Base-by-base conservation (phyloP, 2,329 filamentous ascomycete genomes). In the Fusarium stilboides region DNA sequence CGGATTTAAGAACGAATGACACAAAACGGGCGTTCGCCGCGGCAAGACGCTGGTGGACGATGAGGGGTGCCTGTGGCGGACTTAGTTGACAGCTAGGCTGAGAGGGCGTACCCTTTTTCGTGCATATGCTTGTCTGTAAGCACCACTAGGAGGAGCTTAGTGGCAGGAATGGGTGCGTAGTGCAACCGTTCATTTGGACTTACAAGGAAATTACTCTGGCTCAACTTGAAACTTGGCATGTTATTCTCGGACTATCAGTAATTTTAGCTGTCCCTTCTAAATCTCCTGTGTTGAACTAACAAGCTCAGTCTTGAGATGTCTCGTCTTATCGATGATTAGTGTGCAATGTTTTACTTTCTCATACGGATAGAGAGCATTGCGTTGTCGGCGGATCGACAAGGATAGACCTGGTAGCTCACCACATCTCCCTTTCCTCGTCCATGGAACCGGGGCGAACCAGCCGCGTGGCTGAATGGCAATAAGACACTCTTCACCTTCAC, bases 1-100 rank as follows among this genome's bases (percentile, higher is more conserved):
- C 40, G 36, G 39, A 47, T 43, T 62, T 49, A 52, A 69, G 39
- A 61, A 37, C 15, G 55, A 49, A 60, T 59, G 57, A 59, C 69
- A 65, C 46, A 66, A 71, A 68, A 55, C 68, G 69, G 70, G 67
- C 65, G 51, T 67, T 71, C 65, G 71, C 71, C 71, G 65, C 69
- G 71, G 71, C 71, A 69, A 69, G 47, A 43, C 44, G 51, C 54
- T 50, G 43, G 63, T 63, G 56, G 68, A 58, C 49, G 39, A 51
- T 53, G 53, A 62, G 57, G 49, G 53, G 57, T 43, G 57, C 22
- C 56, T 63, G 68, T 73, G 70, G 68, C 57, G 65, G 59, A 36
- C 47, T 59, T 62, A 46, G 62, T 65, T 62, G 65, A 65, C 54
- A 68, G 57, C 52, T 68, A 68, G 59, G 52, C 54, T 62, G 49